phyloP scores from a whole-genome alignment of 73 alveolate species.

The Paramecium sonneborni region DNA sequence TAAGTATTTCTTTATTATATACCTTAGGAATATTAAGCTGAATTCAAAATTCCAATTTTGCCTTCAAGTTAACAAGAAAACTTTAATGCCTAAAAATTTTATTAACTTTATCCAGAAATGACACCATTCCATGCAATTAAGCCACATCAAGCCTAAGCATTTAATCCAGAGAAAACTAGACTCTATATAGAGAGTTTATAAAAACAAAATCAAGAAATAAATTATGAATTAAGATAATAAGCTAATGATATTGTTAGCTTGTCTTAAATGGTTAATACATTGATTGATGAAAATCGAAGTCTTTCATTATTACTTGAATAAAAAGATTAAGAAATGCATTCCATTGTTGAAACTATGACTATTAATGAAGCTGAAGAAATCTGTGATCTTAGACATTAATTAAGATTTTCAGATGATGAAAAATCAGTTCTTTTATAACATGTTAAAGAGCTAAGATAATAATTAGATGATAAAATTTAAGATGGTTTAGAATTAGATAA shows the following conservation, averaged over 20 bases:
- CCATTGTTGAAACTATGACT: not conserved
- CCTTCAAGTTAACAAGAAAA: not conserved
- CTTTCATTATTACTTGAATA: not conserved
- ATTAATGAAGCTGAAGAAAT: slow-evolving; percentile 45
- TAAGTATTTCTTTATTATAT: not conserved
- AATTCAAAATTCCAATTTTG: not conserved
- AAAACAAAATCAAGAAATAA: not conserved
- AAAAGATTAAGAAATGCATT: slow-evolving; percentile 4
- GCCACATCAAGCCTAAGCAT: slow-evolving; percentile 10
- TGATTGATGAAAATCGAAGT: slow-evolving; percentile 53
- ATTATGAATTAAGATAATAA: not conserved
- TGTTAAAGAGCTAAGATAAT: not conserved
- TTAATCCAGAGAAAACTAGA: slow-evolving; percentile 1
- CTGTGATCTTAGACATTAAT: not conserved
- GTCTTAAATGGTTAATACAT: not conserved
- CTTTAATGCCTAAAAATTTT: not conserved
- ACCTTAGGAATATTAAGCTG: not conserved
- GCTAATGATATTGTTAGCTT: not conserved
- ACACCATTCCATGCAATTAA: not conserved
- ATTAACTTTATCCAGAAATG: not conserved
- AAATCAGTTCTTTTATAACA: not conserved
- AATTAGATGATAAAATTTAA: not conserved
- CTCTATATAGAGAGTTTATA: not conserved
- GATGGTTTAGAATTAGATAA: not conserved
- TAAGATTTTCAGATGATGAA: slow-evolving; percentile 11